Conservation (phyloP, 2,329 filamentous ascomycete genomes). For the Clarireedia paspali region DNA sequence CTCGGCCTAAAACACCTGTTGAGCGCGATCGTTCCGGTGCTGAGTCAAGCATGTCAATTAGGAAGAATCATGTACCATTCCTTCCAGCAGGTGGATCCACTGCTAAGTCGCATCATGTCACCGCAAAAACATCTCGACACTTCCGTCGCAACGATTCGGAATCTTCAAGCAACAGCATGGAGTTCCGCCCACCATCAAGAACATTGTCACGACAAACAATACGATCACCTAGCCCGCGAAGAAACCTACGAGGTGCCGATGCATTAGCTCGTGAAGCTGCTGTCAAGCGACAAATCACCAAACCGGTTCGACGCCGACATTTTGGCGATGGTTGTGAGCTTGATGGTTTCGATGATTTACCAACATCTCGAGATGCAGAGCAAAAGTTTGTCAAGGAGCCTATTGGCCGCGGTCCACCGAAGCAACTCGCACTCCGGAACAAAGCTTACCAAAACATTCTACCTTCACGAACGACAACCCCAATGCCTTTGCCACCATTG, state of each 20-base stretch:
- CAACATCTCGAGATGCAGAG: slow-evolving; percentile 76
- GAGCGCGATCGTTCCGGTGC: slow-evolving; percentile 43
- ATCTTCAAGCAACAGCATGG: slow-evolving; percentile 49
- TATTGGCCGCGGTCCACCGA: slow-evolving; percentile 58
- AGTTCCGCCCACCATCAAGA: slow-evolving; percentile 49
- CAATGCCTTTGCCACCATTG: slow-evolving; percentile 51
- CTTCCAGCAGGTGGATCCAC: slow-evolving; percentile 68
- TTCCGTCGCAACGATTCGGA: slow-evolving; percentile 82
- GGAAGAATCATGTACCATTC: slow-evolving; percentile 64
- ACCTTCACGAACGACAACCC: slow-evolving; percentile 45
- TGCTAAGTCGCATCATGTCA: slow-evolving; percentile 70
- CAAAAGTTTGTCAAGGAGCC: slow-evolving; percentile 78
- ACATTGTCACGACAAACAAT: slow-evolving; percentile 49
- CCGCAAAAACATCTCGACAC: slow-evolving; percentile 60
- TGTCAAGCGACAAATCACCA: slow-evolving; percentile 64
- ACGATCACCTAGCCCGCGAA: slow-evolving; percentile 49
- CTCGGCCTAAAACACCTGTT: slow-evolving; percentile 64
- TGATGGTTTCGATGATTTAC: slow-evolving; percentile 89
- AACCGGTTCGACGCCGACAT: slow-evolving; percentile 59
- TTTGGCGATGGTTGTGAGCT: slow-evolving; percentile 93
- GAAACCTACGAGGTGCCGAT: slow-evolving; percentile 37
- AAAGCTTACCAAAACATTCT: slow-evolving; percentile 48
- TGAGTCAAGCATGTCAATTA: slow-evolving; percentile 43
- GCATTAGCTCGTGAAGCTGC: slow-evolving; percentile 35
- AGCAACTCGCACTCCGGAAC: slow-evolving; percentile 47